Evolutionary conservation across 129 eudicot genomes (phyloP), one percentile per base, ranked within the genome.

Genomic region (Mikania micrantha): DNA sequence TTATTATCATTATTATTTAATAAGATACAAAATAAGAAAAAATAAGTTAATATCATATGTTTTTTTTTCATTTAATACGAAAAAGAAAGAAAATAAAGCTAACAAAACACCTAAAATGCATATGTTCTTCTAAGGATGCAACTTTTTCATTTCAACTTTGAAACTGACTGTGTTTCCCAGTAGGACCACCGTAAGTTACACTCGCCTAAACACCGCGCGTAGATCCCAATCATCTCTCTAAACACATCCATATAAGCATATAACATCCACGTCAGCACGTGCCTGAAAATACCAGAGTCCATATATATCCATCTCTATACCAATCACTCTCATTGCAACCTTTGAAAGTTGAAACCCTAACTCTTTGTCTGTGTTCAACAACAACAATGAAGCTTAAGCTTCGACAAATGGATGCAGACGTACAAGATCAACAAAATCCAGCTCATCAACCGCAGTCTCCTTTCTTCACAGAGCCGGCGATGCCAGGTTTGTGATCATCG

Each of bases 401-500:
- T 13, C 76, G 16, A 48, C 17, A 17, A 0, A 45, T 32, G 41
- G 69, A 72, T 31, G 39, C 60, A 60, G 61, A 61, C 5, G 42
- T 53, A 13, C 54, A n/a, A 34, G 10, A 17, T 63, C 72, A 52
- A 0, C 21, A 1, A 15, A 52, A 64, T 20, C 78, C 32, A 48
- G 3, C 35, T n/a, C 20, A 16, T 63, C 32, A 27, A 8, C 1
- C 24, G 10, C 70, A 24, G 21, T 40, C 66, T 27, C 2, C 54
- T 10, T 16, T 24, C 66, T 69, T 38, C 64, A n/a, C 54, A 27
- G 41, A 39, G 39, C 74, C 16, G 3, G 12, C 66, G 39, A n/a
- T 40, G 65, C 58, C 66, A 64, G 72, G 78, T 74, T 54, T 53
- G 27, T 74, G 56, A 73, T 63, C 71, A 1, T 21, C 17, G 15